Evolutionary conservation across 192 early-diverging fungal species (phyloP).

Genomic region (Ambispora gerdemannii): DNA sequence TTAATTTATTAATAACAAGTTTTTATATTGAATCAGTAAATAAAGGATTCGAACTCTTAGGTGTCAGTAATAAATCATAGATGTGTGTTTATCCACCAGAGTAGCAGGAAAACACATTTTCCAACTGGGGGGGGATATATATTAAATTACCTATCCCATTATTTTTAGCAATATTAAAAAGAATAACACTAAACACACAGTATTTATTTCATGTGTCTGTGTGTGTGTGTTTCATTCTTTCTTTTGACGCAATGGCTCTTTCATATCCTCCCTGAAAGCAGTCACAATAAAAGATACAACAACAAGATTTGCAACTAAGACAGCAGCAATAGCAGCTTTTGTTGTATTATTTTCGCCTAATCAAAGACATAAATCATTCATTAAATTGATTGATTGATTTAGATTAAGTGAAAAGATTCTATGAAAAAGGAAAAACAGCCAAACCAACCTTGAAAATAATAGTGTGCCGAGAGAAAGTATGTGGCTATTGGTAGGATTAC

Average conservation of each 20-base stretch:
- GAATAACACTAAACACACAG: too few species aligned
- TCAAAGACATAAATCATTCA: background rate
- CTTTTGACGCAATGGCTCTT: background rate
- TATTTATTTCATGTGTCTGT: too few species aligned
- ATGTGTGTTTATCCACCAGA: conserved; percentile 83
- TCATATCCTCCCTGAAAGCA: background rate
- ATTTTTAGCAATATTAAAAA: too few species aligned
- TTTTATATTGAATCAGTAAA: conserved; percentile 56
- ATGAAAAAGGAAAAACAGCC: background rate
- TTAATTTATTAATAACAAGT: conserved; percentile 36
- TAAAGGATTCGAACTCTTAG: conserved; percentile 92
- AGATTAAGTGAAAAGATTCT: too few species aligned
- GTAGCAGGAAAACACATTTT: too few species aligned
- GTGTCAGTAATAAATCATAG: conserved; percentile 90
- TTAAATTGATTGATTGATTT: background rate
- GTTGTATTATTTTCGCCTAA: conserved; percentile 2
- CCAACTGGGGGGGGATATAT: too few species aligned
- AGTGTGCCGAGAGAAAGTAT: background rate
- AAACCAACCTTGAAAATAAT: conserved; percentile 1
- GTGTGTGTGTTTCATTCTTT: background rate
- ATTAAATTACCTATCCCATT: too few species aligned
- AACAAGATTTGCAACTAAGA: background rate
- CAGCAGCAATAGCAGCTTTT: background rate
- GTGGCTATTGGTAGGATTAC: conserved; percentile 4
- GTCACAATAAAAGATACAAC: conserved; percentile 1